A percentile compares a stretch with the other conserved stretches of the same genome.
These are phyloP conservation scores for Thecaphora frezii DNA, from an alignment of 1,284 basidiomycete genomes.

Conservation along the genomic window DNA sequence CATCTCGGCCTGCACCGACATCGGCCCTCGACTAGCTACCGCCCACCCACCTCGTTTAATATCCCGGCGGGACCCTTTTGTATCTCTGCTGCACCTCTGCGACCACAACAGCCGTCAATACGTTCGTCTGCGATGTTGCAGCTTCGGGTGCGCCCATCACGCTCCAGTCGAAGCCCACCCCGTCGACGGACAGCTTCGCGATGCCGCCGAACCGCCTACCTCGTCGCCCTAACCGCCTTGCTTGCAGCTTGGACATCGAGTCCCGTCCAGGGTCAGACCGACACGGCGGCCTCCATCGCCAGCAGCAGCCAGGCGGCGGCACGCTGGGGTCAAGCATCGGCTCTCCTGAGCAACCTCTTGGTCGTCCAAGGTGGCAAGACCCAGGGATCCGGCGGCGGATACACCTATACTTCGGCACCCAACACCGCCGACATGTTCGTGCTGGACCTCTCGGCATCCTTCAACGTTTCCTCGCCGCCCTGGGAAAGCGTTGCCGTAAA, in stretches of 20 bases:
- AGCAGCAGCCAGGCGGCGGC: conserved; percentile 1
- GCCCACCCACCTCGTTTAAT: too few relatives aligned
- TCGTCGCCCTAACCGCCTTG: neutral
- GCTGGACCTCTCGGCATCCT: conserved; percentile 36
- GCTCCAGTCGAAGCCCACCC: too few relatives aligned
- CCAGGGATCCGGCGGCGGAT: conserved; percentile 39
- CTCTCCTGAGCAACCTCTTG: conserved; percentile 29
- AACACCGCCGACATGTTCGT: conserved; percentile 35
- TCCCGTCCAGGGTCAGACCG: conserved; percentile 5
- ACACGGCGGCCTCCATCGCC: neutral
- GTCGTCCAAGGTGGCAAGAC: conserved; percentile 53
- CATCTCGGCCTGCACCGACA: too few relatives aligned
- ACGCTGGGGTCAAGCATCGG: conserved; percentile 51
- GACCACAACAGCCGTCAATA: too few relatives aligned
- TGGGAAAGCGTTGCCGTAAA: conserved; percentile 23
- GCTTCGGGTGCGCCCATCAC: too few relatives aligned
- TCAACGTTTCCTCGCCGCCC: conserved; percentile 27
- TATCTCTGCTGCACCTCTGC: too few relatives aligned
- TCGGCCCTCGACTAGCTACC: too few relatives aligned
- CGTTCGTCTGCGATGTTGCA: too few relatives aligned
- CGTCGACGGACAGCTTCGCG: too few relatives aligned
- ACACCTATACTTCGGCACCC: conserved; percentile 45
- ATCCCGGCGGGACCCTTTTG: too few relatives aligned
- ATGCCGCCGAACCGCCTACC: too few relatives aligned
- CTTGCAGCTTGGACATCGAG: neutral